Conservation (phyloP, 306 rosid genomes). For the Biancaea sappan region DNA sequence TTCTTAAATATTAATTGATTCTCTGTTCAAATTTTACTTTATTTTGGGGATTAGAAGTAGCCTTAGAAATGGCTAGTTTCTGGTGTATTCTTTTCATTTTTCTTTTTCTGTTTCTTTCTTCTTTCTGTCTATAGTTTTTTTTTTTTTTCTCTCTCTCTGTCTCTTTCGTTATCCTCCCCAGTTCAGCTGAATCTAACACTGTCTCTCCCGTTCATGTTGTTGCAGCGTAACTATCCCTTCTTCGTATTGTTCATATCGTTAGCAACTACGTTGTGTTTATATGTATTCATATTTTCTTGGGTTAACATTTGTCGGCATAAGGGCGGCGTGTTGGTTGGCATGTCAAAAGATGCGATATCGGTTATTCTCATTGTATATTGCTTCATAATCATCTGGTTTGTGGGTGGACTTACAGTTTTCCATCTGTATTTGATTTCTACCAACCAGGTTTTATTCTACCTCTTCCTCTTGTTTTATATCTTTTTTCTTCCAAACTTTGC, state of each 20-base stretch:
- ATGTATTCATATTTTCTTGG: conserved; percentile 84
- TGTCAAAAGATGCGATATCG: conserved; percentile 61
- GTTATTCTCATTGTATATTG: conserved; percentile 76
- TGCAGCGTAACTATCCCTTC: conserved; percentile 92
- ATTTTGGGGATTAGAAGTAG: background rate
- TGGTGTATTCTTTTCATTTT: background rate
- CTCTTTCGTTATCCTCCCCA: background rate
- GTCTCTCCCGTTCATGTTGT: conserved; percentile 28
- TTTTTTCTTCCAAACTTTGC: background rate
- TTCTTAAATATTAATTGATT: background rate
- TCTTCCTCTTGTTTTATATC: background rate
- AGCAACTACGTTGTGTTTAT: conserved; percentile 71
- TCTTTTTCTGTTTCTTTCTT: background rate
- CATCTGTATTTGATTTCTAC: conserved; percentile 85
- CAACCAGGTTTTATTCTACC: conserved; percentile 65
- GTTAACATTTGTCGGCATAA: conserved; percentile 58
- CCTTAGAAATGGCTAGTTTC: background rate
- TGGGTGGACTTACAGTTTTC: conserved; percentile 93
- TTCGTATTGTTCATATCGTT: conserved; percentile 77
- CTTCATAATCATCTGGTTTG: conserved; percentile 88
- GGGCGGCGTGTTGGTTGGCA: conserved; percentile 42
- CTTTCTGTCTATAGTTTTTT: background rate
- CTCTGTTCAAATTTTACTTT: background rate
- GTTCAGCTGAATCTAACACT: conserved; percentile 32
- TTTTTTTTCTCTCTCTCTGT: too few species aligned